phyloP scores from a whole-genome alignment of 192 early-diverging fungal genomes.

The Cladochytrium replicatum region DNA sequence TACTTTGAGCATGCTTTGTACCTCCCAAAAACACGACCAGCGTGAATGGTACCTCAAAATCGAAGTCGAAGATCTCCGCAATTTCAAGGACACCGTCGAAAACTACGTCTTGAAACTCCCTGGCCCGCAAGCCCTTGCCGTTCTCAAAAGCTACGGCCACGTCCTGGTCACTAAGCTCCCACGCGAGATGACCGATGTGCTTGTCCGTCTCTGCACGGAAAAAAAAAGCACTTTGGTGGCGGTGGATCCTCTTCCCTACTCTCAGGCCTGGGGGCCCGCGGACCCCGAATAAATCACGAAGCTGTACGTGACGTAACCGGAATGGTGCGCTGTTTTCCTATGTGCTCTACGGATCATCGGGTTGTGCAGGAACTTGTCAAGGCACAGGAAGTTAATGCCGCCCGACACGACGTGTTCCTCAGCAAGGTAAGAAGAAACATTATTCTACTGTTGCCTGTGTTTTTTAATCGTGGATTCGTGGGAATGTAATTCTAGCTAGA shows the following conservation, averaged over 20 bases:
- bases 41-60: slow-evolving; percentile 82
- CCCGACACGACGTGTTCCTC: too few relatives aligned
- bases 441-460: too few relatives aligned
- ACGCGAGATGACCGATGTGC: slow-evolving; percentile 35
- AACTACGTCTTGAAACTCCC: slow-evolving; percentile 54
- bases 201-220: slow-evolving; percentile 34
- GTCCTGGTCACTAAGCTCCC: slow-evolving; percentile 35
- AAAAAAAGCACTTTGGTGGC: too few relatives aligned
- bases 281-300: slow-evolving; percentile 60
- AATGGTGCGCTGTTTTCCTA: slow-evolving; percentile 73
- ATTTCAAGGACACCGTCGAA: slow-evolving; percentile 63
- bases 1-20: slow-evolving; percentile 88
- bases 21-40: slow-evolving; percentile 66
- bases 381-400: too few relatives aligned
- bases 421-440: too few relatives aligned
- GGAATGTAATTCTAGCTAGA: too few relatives aligned
- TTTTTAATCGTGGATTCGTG: too few relatives aligned
- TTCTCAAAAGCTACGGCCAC: slow-evolving; percentile 29
- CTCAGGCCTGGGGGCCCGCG: too few relatives aligned
- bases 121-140: slow-evolving; percentile 13
- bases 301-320: slow-evolving; percentile 75
- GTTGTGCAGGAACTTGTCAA: too few relatives aligned
- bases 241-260: too few relatives aligned
- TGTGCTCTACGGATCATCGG: too few relatives aligned
- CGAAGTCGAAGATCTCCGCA: slow-evolving; percentile 76